Evolutionary conservation across 176 grass and related monocot species (phyloP).

Genomic region (Poa pratensis): DNA sequence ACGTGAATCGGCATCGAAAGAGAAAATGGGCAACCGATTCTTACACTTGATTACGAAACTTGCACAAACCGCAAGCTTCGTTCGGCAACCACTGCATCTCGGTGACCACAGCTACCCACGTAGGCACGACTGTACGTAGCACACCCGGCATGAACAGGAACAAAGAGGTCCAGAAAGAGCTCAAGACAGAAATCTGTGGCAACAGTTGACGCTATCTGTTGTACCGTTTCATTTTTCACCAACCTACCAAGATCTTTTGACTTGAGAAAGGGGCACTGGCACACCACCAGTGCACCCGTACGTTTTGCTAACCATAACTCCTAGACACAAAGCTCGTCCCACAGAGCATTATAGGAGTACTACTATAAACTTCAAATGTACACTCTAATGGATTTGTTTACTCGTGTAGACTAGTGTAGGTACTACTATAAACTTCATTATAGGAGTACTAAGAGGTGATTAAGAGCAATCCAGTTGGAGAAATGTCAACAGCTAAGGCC

Average conservation of each 20-base stretch:
- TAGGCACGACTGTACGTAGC: background rate
- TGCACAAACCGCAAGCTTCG: too few relatives aligned
- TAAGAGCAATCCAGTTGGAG: background rate
- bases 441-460: background rate
- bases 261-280: conserved; percentile 5
- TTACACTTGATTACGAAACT: too few relatives aligned
- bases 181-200: background rate
- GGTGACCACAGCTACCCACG: conserved; percentile 40
- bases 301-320: background rate
- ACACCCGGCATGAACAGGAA: background rate
- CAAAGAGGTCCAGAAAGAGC: background rate
- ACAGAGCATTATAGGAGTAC: too few relatives aligned
- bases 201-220: background rate
- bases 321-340: background rate
- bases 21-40: too few relatives aligned
- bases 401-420: too few relatives aligned
- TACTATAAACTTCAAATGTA: too few relatives aligned
- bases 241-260: background rate
- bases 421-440: background rate
- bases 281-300: background rate
- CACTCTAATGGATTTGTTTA: too few relatives aligned
- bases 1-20: too few relatives aligned
- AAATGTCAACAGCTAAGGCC: background rate
- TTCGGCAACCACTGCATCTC: conserved; percentile 24
- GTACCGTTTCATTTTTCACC: background rate